A percentile compares a stretch with the other conserved stretches of the same genome.
Conservation (phyloP, 345 rosid species). For the Moricandia moricandioides region DNA sequence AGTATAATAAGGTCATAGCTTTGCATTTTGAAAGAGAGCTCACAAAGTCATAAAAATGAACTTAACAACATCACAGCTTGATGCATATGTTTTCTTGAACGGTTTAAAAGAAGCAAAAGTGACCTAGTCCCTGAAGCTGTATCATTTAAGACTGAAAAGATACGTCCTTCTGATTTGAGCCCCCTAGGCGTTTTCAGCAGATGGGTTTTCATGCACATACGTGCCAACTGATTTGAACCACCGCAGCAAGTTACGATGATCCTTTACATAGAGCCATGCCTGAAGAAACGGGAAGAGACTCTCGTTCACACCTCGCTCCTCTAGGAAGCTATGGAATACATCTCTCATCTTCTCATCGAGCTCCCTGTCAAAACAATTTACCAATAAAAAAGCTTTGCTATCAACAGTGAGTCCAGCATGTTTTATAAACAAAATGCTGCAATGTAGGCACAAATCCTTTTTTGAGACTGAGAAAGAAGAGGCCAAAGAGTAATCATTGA, state of each 20-base stretch:
- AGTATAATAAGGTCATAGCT: neutral
- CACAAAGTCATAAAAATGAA: neutral
- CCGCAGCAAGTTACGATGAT: conserved; percentile 63
- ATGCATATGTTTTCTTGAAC: neutral
- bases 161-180: neutral
- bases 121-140: neutral
- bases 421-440: neutral
- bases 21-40: neutral
- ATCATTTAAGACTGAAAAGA: neutral
- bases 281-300: conserved; percentile 83
- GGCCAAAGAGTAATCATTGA: neutral
- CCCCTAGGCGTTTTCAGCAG: conserved; percentile 23
- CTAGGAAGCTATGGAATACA: conserved; percentile 66
- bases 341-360: conserved; percentile 78
- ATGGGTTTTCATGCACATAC: conserved; percentile 48
- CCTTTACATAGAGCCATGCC: conserved; percentile 92
- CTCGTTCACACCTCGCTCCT: conserved; percentile 81
- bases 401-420: neutral
- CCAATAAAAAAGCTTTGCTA: neutral
- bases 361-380: conserved; percentile 48
- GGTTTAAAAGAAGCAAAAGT: conserved; percentile 1
- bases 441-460: neutral
- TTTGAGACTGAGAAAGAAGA: neutral
- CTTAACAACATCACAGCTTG: neutral
- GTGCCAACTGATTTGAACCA: conserved; percentile 84